phyloP scores from a whole-genome alignment of 306 rosid species.

The Rosa chinensis region DNA sequence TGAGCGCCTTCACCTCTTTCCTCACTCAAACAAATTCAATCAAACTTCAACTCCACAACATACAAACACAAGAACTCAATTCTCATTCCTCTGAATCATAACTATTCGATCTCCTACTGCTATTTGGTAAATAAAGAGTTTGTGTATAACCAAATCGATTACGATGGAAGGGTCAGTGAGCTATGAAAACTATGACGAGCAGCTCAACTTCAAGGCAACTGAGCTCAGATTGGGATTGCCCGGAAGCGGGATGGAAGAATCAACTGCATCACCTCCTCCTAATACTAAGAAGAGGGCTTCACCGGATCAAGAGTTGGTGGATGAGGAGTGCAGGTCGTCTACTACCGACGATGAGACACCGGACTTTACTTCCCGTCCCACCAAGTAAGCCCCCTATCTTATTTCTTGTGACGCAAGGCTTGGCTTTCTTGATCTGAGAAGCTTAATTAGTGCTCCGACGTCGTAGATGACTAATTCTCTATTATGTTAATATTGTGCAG shows the following conservation, averaged over 20 bases:
- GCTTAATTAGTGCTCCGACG: neutral
- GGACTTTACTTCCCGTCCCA: conserved; percentile 36
- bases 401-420: neutral
- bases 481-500: conserved; percentile 29
- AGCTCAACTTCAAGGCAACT: conserved; percentile 49
- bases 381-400: conserved; percentile 43
- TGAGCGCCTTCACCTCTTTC: conserved; percentile 8
- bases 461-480: neutral
- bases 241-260: conserved; percentile 30
- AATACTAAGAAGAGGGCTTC: conserved; percentile 51
- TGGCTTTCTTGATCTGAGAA: neutral
- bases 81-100: neutral
- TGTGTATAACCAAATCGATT: neutral
- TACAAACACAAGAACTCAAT: neutral
- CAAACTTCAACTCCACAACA: conserved; percentile 2
- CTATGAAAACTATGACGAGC: conserved; percentile 29
- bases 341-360: conserved; percentile 16
- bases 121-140: neutral
- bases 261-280: conserved; percentile 13
- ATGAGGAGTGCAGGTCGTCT: conserved; percentile 31
- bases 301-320: conserved; percentile 16
- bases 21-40: conserved; percentile 6
- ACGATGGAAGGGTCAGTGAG: conserved; percentile 34
- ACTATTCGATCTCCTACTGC: neutral
- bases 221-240: conserved; percentile 78